Percentiles rank a stretch among this genome's conserved stretches.
Conservation (phyloP, 1,284 basidiomycete species). For the Ceraceosorus guamensis region DNA sequence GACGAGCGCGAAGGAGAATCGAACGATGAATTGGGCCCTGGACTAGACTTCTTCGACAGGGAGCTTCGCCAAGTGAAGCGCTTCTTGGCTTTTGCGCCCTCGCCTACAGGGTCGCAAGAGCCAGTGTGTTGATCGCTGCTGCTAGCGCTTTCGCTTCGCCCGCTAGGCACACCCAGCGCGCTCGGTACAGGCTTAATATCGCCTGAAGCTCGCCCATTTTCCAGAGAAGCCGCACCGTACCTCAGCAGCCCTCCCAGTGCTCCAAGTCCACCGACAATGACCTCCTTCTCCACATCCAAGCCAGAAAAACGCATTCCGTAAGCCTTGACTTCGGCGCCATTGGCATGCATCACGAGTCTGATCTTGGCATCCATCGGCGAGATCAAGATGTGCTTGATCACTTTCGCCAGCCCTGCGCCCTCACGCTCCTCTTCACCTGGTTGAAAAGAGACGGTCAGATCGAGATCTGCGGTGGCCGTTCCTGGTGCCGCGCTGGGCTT, state of each 20-base stretch:
- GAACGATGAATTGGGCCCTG: no score
- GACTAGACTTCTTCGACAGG: not conserved
- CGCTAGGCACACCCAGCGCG: constrained; percentile 4
- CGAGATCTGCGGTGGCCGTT: constrained; percentile 2
- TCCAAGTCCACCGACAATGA: constrained; percentile 20
- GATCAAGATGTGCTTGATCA: constrained; percentile 4
- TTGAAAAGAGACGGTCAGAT: not conserved
- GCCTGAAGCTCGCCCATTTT: no score
- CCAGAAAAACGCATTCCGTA: constrained; percentile 29
- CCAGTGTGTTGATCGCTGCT: not conserved
- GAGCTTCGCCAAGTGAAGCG: no score
- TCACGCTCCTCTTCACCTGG: not conserved
- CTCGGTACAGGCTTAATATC: no score
- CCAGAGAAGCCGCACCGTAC: no score
- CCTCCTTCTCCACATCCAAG: constrained; percentile 22
- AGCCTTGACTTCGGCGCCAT: constrained; percentile 23
- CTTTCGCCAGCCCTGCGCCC: not conserved
- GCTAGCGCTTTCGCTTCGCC: not conserved
- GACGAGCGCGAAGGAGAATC: not conserved
- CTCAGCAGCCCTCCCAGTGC: constrained; percentile 20
- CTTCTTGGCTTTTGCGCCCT: no score
- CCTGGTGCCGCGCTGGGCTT: not conserved
- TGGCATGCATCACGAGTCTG: constrained; percentile 3
- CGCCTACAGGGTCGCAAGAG: no score
- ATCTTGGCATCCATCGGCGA: not conserved